phyloP scores from a whole-genome alignment of 2,329 filamentous ascomycete genomes.

The Grosmannia serpens region DNA sequence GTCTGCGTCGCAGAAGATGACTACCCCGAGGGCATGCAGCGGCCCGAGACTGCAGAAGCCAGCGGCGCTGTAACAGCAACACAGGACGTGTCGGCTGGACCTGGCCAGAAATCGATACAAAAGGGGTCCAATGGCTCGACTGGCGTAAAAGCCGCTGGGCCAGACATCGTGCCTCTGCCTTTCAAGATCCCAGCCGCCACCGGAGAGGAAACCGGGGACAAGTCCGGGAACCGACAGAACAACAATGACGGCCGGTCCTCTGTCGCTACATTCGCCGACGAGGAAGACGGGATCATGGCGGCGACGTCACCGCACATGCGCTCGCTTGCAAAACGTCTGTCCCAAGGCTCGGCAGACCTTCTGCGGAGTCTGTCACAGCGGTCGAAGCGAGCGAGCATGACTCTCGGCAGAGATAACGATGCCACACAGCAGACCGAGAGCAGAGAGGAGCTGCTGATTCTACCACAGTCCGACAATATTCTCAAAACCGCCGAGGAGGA shows the following conservation, averaged over 20 bases:
- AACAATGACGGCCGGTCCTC: slow-evolving; percentile 50
- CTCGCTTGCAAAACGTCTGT: slow-evolving; percentile 36
- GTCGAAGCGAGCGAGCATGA: slow-evolving; percentile 16
- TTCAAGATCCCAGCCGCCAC: slow-evolving; percentile 40
- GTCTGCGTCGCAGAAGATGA: slow-evolving; percentile 43
- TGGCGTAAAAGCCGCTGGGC: slow-evolving; percentile 13
- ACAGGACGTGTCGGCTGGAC: no score
- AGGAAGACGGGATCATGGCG: slow-evolving; percentile 34
- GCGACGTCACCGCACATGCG: slow-evolving; percentile 15
- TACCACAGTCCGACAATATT: slow-evolving; percentile 3
- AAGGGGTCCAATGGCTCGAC: not conserved
- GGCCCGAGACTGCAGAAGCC: not conserved
- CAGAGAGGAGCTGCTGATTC: slow-evolving; percentile 33
- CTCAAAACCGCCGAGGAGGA: slow-evolving; percentile 20
- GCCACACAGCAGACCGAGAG: slow-evolving; percentile 21
- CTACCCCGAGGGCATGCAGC: slow-evolving; percentile 17
- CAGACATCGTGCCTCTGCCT: slow-evolving; percentile 51
- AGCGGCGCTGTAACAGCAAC: not conserved
- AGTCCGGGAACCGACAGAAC: slow-evolving; percentile 14
- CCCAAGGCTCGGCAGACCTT: slow-evolving; percentile 32
- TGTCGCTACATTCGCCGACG: slow-evolving; percentile 57
- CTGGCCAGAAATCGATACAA: not conserved
- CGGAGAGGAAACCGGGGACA: not conserved
- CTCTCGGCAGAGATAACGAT: not conserved
- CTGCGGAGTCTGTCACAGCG: slow-evolving; percentile 32